Conservation (phyloP, 2,329 filamentous ascomycete genomes). For the Pezicula radicicola region DNA sequence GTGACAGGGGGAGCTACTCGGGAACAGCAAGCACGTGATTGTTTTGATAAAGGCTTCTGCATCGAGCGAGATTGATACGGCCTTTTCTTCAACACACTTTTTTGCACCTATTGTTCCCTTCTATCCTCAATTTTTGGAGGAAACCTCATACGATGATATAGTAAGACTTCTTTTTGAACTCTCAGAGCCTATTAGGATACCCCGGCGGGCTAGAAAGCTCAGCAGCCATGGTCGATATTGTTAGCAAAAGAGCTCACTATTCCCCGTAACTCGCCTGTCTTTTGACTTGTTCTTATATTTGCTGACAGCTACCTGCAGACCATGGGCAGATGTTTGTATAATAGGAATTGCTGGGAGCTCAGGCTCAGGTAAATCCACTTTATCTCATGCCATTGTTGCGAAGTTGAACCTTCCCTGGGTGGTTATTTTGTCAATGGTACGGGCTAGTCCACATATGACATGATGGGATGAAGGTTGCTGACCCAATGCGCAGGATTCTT, state of each 20-base stretch:
- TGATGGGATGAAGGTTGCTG: neutral
- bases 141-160: neutral
- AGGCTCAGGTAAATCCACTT: slow-evolving; percentile 89
- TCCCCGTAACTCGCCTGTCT: too few species aligned
- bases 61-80: too few species aligned
- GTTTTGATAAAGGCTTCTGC: too few species aligned
- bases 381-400: slow-evolving; percentile 87
- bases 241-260: slow-evolving; percentile 61
- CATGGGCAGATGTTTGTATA: slow-evolving; percentile 95
- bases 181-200: too few species aligned
- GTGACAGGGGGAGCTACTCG: neutral
- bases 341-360: slow-evolving; percentile 96
- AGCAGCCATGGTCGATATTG: slow-evolving; percentile 14
- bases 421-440: slow-evolving; percentile 93
- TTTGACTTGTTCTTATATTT: too few species aligned
- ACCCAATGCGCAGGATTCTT: slow-evolving; percentile 69
- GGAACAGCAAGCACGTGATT: neutral
- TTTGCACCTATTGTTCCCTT: neutral
- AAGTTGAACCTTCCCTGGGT: slow-evolving; percentile 95
- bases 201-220: neutral
- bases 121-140: neutral
- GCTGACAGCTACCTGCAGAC: slow-evolving; percentile 54
- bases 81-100: neutral
- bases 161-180: neutral
- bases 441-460: slow-evolving; percentile 14